Conservation (phyloP, 1,284 basidiomycete genomes). For the Tylopilus orsonianus region DNA sequence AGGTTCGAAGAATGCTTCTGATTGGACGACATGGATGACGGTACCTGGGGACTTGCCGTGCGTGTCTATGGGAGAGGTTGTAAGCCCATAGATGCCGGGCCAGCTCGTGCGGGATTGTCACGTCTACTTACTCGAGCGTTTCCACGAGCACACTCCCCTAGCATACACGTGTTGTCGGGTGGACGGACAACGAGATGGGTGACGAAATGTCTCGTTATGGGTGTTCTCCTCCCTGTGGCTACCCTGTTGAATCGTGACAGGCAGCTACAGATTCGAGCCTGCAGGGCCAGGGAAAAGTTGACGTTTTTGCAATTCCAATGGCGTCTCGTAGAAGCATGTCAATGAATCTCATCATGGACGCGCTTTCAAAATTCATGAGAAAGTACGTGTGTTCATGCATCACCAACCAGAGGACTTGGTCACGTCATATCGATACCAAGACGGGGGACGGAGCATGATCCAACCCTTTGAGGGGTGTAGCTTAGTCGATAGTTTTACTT, state of each 20-base stretch:
- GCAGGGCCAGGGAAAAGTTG: background rate
- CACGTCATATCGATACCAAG: background rate
- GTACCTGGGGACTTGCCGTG: slow-evolving; percentile 1
- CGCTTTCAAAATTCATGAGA: too few relatives aligned
- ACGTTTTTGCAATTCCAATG: slow-evolving; percentile 14
- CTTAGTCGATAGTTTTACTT: too few relatives aligned
- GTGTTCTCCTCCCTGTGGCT: background rate
- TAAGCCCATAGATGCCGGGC: background rate
- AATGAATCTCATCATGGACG: too few relatives aligned
- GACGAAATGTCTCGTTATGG: background rate
- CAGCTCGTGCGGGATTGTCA: background rate
- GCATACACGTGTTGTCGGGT: background rate
- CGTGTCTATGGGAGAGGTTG: background rate
- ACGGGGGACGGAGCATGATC: background rate
- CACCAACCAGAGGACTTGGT: too few relatives aligned
- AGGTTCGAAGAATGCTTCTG: background rate
- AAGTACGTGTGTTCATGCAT: too few relatives aligned
- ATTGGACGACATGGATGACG: background rate
- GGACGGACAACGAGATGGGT: background rate
- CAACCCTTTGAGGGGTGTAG: too few relatives aligned
- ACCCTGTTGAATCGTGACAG: background rate
- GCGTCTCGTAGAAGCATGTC: background rate
- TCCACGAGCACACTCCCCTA: slow-evolving; percentile 24
- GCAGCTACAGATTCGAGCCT: too few relatives aligned
- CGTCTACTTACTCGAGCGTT: background rate